Base-by-base conservation (phyloP, 768 basidiomycete species). In the Hypholoma fasciculare region DNA sequence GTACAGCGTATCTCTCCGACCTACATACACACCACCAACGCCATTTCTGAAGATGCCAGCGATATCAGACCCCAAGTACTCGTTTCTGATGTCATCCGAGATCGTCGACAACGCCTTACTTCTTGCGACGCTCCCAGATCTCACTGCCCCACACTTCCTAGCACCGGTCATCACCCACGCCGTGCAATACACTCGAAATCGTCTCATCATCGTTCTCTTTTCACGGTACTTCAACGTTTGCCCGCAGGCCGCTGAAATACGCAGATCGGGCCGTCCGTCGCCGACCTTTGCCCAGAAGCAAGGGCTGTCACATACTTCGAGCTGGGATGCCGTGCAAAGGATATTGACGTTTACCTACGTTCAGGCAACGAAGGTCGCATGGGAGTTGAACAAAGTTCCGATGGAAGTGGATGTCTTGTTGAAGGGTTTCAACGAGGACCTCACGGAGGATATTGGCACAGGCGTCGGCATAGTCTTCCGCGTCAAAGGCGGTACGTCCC, bases 341-440 rank as follows among this genome's bases (percentile, higher is more conserved):
- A 80, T 96, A 47, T 78, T 98, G 60, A 91, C 91, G 0, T 88
- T 84, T 66, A 83, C 91, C 39, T 97, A 98, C 71, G 90, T 92
- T 2, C 88, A 90, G 63, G 90, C 92, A n/a, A 89, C 89, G 13
- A 86, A 82, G 64, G 81, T 85, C 42, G 89, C 90, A 13, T 86
- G 88, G 67, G 79, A 82, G 38, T 69, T 78, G 64, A 84, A 83
- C 68, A 89, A 85, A 61, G 74, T 94, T 42, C 78, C 92, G 56
- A 82, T 95, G 79, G 79, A 88, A 54, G 76, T 96, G 49, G 88
- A 92, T 64, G 89, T 96, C 13, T 73, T 92, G 47, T 80, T 96
- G 57, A 78, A 82, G 50, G 85, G 80, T n/a, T 69, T 79, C 52
- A 77, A 83, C 43, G 74, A 77, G 56, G 71, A 74, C 54, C 65